Evolutionary conservation across 495 filamentous ascomycete species (phyloP), one percentile per base, ranked within the genome.

Genomic region (Letharia lupina): DNA sequence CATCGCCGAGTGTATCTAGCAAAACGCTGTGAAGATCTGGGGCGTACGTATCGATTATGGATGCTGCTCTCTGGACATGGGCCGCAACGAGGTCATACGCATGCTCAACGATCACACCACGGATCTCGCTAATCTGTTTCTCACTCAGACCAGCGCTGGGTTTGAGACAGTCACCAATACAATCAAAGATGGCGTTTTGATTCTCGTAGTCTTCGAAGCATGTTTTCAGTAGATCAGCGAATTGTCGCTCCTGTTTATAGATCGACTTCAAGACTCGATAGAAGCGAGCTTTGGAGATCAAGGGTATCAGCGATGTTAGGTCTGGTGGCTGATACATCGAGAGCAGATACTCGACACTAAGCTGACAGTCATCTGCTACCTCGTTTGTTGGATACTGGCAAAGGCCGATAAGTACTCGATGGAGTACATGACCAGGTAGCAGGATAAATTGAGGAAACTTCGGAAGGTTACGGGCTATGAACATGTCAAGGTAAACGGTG

Each of bases 381-480:
- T 94, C 91, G 45, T 81, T 78, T 10, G 84, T 85, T 3, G 94
- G 91, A 69, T 89, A 95, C 67, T 87, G 82, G 78, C 94, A 98
- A 45, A 98, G 80, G 10, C 91, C 89, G 12, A 84, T 78, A 52
- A 98, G 80, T 47, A 96, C 87, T 56, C 86, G 87, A 70, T 93
- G 88, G 1, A 98, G 81, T 12, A 88, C 87, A 11, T 89, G 89
- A 60, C 92, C 94, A 0, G 94, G 86, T 65, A 98, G 84, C 42
- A 96, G 82, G 69, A 98, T 89, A 71, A 96, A 96, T 73, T 97
- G 93, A 8, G 91, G 92, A 73, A 96, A 98, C 76, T 98, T 98
- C 3, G 94, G 91, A 20, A 98, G 82, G 70, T 96, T 98, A 65
- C 94, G 88, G 56, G 94, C 93, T 74, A 98, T 86, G 72, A 98